Percentiles rank a stretch among this genome's conserved stretches.
These are phyloP conservation scores for Bipolaris cookei DNA, from an alignment of 2,329 filamentous ascomycete genomes.

Conservation along the genomic window DNA sequence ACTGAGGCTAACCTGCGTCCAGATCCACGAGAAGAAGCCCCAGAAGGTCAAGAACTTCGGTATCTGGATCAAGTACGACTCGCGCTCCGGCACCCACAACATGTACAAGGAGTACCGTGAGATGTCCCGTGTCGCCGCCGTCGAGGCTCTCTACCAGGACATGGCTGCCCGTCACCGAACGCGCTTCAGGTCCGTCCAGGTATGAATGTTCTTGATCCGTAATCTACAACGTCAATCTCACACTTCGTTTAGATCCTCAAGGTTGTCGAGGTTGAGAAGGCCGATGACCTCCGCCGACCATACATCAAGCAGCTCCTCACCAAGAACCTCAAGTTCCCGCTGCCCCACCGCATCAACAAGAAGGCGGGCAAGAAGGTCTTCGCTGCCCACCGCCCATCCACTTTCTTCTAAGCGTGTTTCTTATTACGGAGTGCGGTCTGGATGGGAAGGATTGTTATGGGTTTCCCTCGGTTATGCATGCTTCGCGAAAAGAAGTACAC, in stretches of 20 bases:
- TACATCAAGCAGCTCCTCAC: constrained; percentile 99
- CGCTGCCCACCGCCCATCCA: constrained; percentile 89
- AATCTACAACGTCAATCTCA: constrained; percentile 3
- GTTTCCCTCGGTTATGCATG: constrained; percentile 51
- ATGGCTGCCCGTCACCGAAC: constrained; percentile 99
- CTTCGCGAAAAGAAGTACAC: constrained; percentile 52
- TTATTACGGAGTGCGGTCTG: constrained; percentile 49
- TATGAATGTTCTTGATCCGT: constrained; percentile 58
- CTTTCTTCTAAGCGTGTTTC: constrained; percentile 82
- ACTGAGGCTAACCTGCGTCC: constrained; percentile 21
- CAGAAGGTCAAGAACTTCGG: constrained; percentile 99
- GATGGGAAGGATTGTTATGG: constrained; percentile 48
- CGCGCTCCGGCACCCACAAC: constrained; percentile 99
- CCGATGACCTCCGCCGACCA: constrained; percentile 91
- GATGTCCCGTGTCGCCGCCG: constrained; percentile 93
- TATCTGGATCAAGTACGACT: constrained; percentile 99
- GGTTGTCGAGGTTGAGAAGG: constrained; percentile 96
- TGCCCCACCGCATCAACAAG: constrained; percentile 93
- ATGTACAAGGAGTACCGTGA: constrained; percentile 99
- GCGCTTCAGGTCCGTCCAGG: constrained; percentile 97
- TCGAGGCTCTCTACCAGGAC: constrained; percentile 98
- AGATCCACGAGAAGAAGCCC: constrained; percentile 99
- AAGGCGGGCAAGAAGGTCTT: constrained; percentile 87
- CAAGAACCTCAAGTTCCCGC: constrained; percentile 97
- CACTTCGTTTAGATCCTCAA: constrained; percentile 78